A percentile compares a stretch with the other conserved stretches of the same genome.
Conservation (phyloP, 805 yeast species). For the Candida ortonii region DNA sequence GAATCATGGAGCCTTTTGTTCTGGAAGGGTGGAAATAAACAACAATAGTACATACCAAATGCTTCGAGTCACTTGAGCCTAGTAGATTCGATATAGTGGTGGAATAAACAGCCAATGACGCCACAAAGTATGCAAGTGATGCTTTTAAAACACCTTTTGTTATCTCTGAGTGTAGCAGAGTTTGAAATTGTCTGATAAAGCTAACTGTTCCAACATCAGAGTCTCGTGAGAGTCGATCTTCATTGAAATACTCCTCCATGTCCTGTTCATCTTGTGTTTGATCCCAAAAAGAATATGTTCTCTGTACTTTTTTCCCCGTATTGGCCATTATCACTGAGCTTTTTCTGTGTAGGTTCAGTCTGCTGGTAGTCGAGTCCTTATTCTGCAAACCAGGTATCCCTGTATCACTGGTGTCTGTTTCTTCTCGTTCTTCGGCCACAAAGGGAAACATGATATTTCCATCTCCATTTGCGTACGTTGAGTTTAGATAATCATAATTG, state of each 20-base stretch:
- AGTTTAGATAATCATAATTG: too few species aligned
- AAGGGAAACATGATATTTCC: too few species aligned
- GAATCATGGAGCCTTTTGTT: conserved; percentile 77
- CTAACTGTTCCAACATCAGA: too few species aligned
- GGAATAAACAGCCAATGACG: conserved; percentile 69
- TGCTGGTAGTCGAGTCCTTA: conserved; percentile 13
- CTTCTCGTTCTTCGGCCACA: too few species aligned
- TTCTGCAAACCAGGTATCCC: too few species aligned
- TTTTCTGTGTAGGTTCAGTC: conserved; percentile 23
- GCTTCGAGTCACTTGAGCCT: conserved; percentile 72
- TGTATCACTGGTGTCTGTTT: too few species aligned
- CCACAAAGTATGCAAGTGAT: conserved; percentile 68
- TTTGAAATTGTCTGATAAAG: too few species aligned
- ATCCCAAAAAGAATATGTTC: conserved; percentile 31
- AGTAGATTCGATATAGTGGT: conserved; percentile 45
- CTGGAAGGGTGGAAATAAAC: conserved; percentile 84
- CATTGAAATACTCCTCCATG: conserved; percentile 11
- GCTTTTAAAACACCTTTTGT: conserved; percentile 51
- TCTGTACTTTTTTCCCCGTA: conserved; percentile 38
- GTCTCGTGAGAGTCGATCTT: too few species aligned
- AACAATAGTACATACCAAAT: conserved; percentile 76
- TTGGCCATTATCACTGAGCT: conserved; percentile 44
- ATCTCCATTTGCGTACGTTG: too few species aligned
- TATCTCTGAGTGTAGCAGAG: conserved; percentile 5
- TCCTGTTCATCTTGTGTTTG: conserved; percentile 23